These are phyloP conservation scores for Mimosa pudica DNA, from an alignment of 306 rosid genomes.

Conservation along the genomic window DNA sequence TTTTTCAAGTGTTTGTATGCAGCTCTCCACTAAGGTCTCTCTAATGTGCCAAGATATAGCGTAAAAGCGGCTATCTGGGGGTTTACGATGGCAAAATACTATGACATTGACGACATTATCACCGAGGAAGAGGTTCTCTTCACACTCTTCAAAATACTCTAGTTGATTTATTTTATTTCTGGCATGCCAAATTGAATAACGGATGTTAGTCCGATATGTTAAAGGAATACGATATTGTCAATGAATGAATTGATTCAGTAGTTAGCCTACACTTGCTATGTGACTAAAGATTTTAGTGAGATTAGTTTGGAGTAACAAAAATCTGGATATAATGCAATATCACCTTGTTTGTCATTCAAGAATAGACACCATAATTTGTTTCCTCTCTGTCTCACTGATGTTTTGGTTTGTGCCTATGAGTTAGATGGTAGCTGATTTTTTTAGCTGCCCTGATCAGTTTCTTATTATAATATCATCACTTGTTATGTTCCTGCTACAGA, in stretches of 20 bases:
- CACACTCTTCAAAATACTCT: background rate
- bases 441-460: slow-evolving; percentile 3
- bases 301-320: background rate
- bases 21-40: slow-evolving; percentile 24
- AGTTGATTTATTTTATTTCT: background rate
- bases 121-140: slow-evolving; percentile 77
- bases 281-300: background rate
- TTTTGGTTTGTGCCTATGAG: background rate
- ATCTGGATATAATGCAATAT: background rate
- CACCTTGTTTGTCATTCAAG: background rate
- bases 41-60: slow-evolving; percentile 39
- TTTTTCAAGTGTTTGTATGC: slow-evolving; percentile 8
- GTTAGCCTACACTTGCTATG: slow-evolving; percentile 23
- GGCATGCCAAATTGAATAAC: slow-evolving; percentile 18
- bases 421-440: background rate
- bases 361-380: background rate
- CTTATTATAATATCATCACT: slow-evolving; percentile 19
- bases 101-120: slow-evolving; percentile 81
- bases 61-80: slow-evolving; percentile 26
- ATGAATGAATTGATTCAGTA: background rate
- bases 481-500: slow-evolving; percentile 46
- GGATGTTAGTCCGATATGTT: slow-evolving; percentile 3
- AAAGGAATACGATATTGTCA: background rate
- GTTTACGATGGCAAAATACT: slow-evolving; percentile 68
- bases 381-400: background rate